Base-by-base conservation (phyloP, 108 stramenopile species). In the Cyclotella cryptica region DNA sequence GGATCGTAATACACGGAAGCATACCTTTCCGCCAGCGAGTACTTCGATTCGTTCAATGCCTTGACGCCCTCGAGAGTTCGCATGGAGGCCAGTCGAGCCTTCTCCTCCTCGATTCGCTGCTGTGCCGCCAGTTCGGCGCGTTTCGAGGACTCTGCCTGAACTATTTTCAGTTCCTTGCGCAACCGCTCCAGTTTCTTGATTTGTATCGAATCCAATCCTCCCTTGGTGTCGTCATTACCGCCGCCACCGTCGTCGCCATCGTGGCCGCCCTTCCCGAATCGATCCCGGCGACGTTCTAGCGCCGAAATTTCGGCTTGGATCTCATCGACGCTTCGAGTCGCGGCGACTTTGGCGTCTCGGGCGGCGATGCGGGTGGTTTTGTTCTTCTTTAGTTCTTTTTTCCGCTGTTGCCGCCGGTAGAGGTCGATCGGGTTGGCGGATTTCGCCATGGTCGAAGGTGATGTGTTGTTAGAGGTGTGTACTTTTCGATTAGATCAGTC, bases 371-470 rank as follows among this genome's bases (percentile, higher is more conserved):
- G 87, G 52, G 73, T 66, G n/a, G 77, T 82, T 71, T 90, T 92
- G 83, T 89, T 91, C 71, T 91, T 90, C 66, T 89, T 85, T 17
- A 88, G 46, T 55, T 90, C 86, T 67, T 89, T 88, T 66, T 88
- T 85, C 10, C 88, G 88, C 66, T 92, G 75, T 64, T 89, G 67
- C 9, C 81, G 80, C 18, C 79, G 79, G 62, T 85, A 69, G 24
- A 49, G 51, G 22, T 85, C 79, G 75, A 85, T 62, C 19, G 84
- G 84, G 47, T 84, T 76, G 52, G 71, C 71, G 6, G 80, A 77
- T 58, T 72, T 79, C 42, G 81, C 71, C 81, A 82, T 82, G 68
- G 80, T 78, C 59, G 44, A n/a, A n/a, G n/a, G n/a, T n/a, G n/a
- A n/a, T n/a, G n/a, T n/a, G n/a, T n/a, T n/a, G n/a, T n/a, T n/a